Base-by-base conservation (phyloP, 345 rosid species). In the Gossypium longicalyx region DNA sequence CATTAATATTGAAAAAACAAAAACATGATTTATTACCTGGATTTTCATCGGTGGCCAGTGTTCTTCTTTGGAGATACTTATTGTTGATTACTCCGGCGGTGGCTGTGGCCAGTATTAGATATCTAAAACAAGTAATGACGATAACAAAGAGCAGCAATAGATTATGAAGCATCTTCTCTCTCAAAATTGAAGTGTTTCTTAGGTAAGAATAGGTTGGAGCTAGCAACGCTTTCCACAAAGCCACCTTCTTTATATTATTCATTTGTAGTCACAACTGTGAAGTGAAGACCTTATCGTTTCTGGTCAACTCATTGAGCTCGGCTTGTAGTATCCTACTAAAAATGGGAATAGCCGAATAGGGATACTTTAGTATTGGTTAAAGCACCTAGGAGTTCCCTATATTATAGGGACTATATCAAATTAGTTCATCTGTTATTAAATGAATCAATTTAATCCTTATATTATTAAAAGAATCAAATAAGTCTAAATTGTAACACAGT, bases 361-460 rank as follows among this genome's bases (percentile, higher is more conserved):
- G 6, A 34, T 4, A 34, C 7, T 34, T 34, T 34, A 34, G 38
- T 4, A 4, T 34, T 34, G 38, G 38, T 4, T 4, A 34, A 34
- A 34, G 38, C 0, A 34, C 1, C 1, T 4, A 4, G 38, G 7
- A 34, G 38, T 0, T 34, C 6, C 1, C 29, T 29, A 4, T 3
- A 29, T 4, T 0, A 29, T 29, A 3, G 1, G 34, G 6, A 29
- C 0, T 4, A 4, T 6, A 29, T 29, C 4, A 29, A 29, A 29
- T 29, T 29, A 4, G 7, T 34, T 34, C 0, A 4, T 1, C 6
- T 34, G 4, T 34, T 34, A 34, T 34, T 34, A 34, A 34, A 34
- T 34, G 4, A 4, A 4, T 34, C 0, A 34, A 34, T 4, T 34
- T 4, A 34, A 0, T 34, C 0, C 0, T 0, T 1, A 4, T 0